A percentile compares a stretch with the other conserved stretches of the same genome.
phyloP scores from a whole-genome alignment of 108 stramenopile genomes.

The Fragilaria crotonensis region DNA sequence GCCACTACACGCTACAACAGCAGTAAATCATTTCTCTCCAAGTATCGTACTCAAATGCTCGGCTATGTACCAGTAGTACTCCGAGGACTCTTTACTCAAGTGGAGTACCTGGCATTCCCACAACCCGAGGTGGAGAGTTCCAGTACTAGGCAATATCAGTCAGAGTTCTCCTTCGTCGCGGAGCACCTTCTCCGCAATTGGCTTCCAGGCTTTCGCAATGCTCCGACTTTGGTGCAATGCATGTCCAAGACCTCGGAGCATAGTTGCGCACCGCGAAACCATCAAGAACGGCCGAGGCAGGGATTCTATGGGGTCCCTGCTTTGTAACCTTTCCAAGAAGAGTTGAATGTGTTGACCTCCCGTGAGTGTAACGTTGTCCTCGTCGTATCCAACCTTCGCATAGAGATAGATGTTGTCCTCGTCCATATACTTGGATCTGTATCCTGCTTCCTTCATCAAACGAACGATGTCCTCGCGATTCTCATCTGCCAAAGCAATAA shows the following conservation, averaged over 20 bases:
- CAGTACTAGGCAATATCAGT: no score
- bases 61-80: no score
- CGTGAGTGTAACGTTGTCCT: constrained; percentile 54
- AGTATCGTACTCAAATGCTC: no score
- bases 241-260: constrained; percentile 66
- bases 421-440: constrained; percentile 58
- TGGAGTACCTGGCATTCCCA: no score
- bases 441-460: constrained; percentile 55
- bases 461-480: constrained; percentile 39
- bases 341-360: constrained; percentile 75
- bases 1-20: no score
- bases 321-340: constrained; percentile 72
- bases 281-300: constrained; percentile 62
- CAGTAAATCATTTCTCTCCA: no score
- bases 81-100: no score
- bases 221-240: constrained; percentile 67
- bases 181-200: constrained; percentile 66
- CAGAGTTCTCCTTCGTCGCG: constrained; percentile 50
- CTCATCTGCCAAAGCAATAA: constrained; percentile 69
- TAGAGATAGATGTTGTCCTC: constrained; percentile 60
- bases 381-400: constrained; percentile 64
- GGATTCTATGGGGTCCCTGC: constrained; percentile 52
- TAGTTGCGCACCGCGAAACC: constrained; percentile 51
- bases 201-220: constrained; percentile 61
- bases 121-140: no score